Evolutionary conservation across 805 yeast genomes (phyloP).

Genomic region (Myxozyma melibiosi): DNA sequence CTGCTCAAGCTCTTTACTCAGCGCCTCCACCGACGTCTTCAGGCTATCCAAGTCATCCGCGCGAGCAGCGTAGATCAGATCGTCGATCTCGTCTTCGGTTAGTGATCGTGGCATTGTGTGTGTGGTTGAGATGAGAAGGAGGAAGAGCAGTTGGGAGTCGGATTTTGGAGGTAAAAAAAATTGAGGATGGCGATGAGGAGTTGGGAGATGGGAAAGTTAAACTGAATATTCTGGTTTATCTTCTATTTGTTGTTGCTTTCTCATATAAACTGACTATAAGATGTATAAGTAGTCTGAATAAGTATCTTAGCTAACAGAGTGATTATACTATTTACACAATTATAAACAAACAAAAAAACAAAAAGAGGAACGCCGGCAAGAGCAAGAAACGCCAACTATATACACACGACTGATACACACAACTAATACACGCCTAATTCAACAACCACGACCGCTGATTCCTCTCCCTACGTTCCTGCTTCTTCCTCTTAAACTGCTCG

Average conservation of each 20-base stretch:
- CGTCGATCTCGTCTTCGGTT: constrained; percentile 76
- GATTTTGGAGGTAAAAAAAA: background rate
- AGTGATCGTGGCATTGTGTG: constrained; percentile 9
- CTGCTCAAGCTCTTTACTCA: constrained; percentile 28
- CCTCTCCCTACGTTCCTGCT: constrained; percentile 35
- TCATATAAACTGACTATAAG: too few species aligned
- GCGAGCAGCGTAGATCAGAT: constrained; percentile 80
- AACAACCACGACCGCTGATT: constrained; percentile 32
- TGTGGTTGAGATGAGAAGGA: background rate
- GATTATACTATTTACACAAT: too few species aligned
- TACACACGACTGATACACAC: background rate
- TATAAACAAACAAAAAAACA: too few species aligned
- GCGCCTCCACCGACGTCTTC: constrained; percentile 63
- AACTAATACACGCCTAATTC: constrained; percentile 3
- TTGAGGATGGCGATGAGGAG: background rate
- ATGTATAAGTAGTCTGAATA: too few species aligned
- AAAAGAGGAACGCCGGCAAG: too few species aligned
- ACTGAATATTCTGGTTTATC: background rate
- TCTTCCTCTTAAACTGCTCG: constrained; percentile 30
- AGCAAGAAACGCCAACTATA: background rate
- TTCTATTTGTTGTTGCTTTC: too few species aligned
- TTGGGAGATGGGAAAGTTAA: constrained; percentile 1
- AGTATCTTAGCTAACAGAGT: too few species aligned
- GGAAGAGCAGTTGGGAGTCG: background rate
- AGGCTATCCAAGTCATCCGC: constrained; percentile 82